Evolutionary conservation across 352 stramenopile species (phyloP).

Genomic region (Phytophthora podocarpi): DNA sequence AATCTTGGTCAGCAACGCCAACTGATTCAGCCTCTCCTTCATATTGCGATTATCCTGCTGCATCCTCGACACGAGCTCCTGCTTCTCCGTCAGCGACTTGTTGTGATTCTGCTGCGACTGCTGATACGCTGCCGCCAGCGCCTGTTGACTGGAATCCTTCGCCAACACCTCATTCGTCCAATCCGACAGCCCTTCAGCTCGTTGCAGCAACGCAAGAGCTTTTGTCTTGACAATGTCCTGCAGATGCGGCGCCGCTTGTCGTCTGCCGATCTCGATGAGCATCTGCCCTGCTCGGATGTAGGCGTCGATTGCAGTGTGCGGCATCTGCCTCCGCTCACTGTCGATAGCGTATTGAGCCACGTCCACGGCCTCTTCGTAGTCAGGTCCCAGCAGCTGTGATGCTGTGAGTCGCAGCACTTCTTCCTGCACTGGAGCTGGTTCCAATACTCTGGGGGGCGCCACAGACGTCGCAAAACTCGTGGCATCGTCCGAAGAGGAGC

Average conservation of each 20-base stretch:
- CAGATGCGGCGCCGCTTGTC: constrained; percentile 60
- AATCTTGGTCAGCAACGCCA: constrained; percentile 63
- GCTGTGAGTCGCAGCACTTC: constrained; percentile 37
- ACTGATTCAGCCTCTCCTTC: constrained; percentile 64
- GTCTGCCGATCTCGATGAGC: constrained; percentile 68
- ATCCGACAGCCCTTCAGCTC: constrained; percentile 69
- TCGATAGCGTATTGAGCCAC: constrained; percentile 75
- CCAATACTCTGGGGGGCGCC: not conserved
- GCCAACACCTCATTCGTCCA: constrained; percentile 59
- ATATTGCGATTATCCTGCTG: constrained; percentile 65
- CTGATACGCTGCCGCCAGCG: constrained; percentile 52
- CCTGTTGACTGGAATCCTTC: constrained; percentile 37
- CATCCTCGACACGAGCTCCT: constrained; percentile 65
- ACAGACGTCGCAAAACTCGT: constrained; percentile 3
- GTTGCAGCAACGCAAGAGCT: constrained; percentile 75
- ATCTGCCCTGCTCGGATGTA: constrained; percentile 75
- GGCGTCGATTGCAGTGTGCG: constrained; percentile 69
- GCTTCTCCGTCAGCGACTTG: constrained; percentile 56
- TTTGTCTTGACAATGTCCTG: constrained; percentile 85
- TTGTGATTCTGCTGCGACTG: constrained; percentile 50
- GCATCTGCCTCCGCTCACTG: constrained; percentile 62
- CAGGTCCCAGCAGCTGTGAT: constrained; percentile 49
- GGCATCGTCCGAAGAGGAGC: constrained; percentile 10
- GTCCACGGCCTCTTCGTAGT: constrained; percentile 66
- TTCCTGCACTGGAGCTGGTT: constrained; percentile 7